These are phyloP conservation scores for Rosa hybrid DNA, from an alignment of 331 rosid genomes.

Conservation along the genomic window DNA sequence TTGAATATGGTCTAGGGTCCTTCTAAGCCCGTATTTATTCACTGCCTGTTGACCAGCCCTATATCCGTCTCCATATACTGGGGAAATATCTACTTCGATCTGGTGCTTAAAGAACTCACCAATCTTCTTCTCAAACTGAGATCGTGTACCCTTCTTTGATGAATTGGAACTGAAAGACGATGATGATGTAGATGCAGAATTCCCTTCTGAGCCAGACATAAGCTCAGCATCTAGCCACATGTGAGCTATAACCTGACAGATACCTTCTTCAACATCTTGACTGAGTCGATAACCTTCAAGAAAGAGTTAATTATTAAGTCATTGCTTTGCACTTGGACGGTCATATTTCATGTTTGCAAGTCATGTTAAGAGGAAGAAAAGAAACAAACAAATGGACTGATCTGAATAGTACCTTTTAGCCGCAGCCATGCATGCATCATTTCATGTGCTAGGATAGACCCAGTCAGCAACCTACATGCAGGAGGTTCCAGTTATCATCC, in stretches of 20 bases:
- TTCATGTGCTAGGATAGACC: conserved; percentile 90
- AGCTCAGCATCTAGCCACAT: conserved; percentile 92
- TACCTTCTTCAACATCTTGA: conserved; percentile 98
- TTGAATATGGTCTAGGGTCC: conserved; percentile 82
- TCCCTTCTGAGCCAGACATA: conserved; percentile 48
- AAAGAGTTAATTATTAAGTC: not conserved
- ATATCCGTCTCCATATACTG: conserved; percentile 91
- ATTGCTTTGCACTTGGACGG: not conserved
- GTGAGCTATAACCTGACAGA: conserved; percentile 96
- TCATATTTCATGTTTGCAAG: not conserved
- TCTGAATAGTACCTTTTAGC: conserved; percentile 42
- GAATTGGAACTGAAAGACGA: conserved; percentile 46
- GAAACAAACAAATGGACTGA: not conserved
- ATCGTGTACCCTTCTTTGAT: conserved; percentile 48
- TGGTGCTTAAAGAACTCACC: conserved; percentile 96
- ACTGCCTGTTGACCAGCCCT: conserved; percentile 93
- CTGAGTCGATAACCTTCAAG: conserved; percentile 88
- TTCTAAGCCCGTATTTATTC: conserved; percentile 70
- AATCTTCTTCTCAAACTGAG: conserved; percentile 76
- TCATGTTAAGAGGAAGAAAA: not conserved
- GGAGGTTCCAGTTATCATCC: conserved; percentile 15
- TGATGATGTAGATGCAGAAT: conserved; percentile 57
- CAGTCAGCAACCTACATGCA: conserved; percentile 73
- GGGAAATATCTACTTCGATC: conserved; percentile 94
- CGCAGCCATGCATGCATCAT: conserved; percentile 99